phyloP scores from a whole-genome alignment of 257 asterid species.

The Solanum sparsipilum region DNA sequence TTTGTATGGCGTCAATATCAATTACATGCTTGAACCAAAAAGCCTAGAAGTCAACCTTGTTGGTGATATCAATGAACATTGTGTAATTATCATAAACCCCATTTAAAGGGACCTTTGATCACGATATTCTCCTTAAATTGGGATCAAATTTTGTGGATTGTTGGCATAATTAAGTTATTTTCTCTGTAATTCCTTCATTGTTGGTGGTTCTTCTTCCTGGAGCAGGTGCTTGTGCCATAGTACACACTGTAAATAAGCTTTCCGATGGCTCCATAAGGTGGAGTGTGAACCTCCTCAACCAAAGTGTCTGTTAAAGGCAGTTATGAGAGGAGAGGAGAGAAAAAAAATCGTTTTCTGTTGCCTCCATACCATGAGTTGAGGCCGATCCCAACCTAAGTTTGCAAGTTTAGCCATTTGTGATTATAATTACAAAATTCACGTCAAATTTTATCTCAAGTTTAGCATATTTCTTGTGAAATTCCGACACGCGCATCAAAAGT shows the following conservation, averaged over 20 bases:
- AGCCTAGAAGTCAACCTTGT: neutral
- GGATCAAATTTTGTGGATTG: neutral
- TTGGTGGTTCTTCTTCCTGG: neutral
- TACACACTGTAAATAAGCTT: no score
- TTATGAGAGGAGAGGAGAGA: no score
- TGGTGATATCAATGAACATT: neutral
- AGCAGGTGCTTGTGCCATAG: neutral
- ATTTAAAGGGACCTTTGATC: neutral
- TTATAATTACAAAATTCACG: no score
- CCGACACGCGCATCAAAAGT: no score
- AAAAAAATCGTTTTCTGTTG: no score
- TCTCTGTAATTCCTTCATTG: neutral
- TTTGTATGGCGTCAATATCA: no score
- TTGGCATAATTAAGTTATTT: no score
- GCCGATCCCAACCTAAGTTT: no score
- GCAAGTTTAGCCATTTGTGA: neutral
- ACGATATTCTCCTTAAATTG: neutral
- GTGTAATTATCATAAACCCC: neutral
- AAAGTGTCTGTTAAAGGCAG: no score
- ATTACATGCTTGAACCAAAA: neutral
- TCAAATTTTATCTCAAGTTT: neutral
- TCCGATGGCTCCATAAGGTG: neutral
- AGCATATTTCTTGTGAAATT: neutral
- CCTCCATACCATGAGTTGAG: no score
- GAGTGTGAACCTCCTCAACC: no score